Conservation (phyloP, 768 basidiomycete species). For the Termitomyces eurrhizus region DNA sequence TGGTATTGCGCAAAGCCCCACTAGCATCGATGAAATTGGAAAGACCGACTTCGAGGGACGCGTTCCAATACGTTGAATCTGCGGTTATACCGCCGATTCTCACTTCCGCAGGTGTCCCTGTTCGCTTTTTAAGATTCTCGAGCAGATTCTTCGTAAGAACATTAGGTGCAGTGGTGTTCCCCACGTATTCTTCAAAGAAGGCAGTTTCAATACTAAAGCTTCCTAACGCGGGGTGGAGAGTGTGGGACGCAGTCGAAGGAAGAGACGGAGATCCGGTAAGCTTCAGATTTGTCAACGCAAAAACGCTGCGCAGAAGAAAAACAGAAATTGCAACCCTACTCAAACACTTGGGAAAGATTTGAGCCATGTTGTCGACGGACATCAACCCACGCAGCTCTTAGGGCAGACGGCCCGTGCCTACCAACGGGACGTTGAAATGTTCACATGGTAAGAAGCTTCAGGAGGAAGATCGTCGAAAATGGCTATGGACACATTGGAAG, state of each 20-base stretch:
- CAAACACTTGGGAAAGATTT: background rate
- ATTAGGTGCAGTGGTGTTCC: constrained; percentile 42
- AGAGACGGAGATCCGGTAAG: constrained; percentile 38
- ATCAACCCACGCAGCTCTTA: background rate
- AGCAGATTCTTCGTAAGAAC: constrained; percentile 39
- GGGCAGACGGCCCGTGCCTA: constrained; percentile 1
- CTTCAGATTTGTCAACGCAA: constrained; percentile 20
- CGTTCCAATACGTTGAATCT: constrained; percentile 48
- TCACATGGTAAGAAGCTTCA: constrained; percentile 1
- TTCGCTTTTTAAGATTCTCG: constrained; percentile 40
- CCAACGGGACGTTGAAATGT: background rate
- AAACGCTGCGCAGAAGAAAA: constrained; percentile 2
- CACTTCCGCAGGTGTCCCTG: constrained; percentile 41
- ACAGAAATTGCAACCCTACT: background rate
- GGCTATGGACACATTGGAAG: background rate
- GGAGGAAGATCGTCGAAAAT: background rate
- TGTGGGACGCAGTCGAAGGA: constrained; percentile 39
- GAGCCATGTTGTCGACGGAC: background rate
- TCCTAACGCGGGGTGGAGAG: constrained; percentile 39
- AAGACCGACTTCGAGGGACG: constrained; percentile 32
- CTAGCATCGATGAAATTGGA: constrained; percentile 41
- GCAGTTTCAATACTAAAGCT: constrained; percentile 56
- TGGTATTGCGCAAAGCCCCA: constrained; percentile 45
- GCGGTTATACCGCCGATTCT: constrained; percentile 54
- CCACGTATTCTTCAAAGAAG: constrained; percentile 47